Evolutionary conservation across 148 eudicot species (phyloP).

Genomic region (Rheum nobile): DNA sequence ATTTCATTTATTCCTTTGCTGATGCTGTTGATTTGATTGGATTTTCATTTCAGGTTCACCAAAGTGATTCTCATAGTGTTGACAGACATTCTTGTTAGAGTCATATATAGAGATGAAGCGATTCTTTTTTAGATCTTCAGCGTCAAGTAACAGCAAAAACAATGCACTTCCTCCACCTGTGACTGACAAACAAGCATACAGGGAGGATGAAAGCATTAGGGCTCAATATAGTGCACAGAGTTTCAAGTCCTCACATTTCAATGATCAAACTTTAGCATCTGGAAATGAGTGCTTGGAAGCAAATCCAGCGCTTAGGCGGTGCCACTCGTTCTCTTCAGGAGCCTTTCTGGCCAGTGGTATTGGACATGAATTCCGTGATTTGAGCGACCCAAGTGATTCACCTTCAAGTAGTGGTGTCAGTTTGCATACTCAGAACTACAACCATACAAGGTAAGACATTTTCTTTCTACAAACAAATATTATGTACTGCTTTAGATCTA

Average conservation of each 20-base stretch:
- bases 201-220: conserved; percentile 29
- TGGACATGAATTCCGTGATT: conserved; percentile 20
- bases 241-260: conserved; percentile 11
- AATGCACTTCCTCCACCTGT: conserved; percentile 25
- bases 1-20: neutral
- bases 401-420: conserved; percentile 42
- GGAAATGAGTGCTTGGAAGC: conserved; percentile 21
- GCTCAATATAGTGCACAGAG: conserved; percentile 19
- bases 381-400: conserved; percentile 39
- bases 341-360: conserved; percentile 28
- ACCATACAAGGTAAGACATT: conserved; percentile 40
- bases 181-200: conserved; percentile 31
- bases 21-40: neutral
- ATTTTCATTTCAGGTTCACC: conserved; percentile 8
- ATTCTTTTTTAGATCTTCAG: conserved; percentile 59
- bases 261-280: conserved; percentile 18
- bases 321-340: conserved; percentile 75
- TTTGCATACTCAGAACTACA: conserved; percentile 20
- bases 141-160: conserved; percentile 23
- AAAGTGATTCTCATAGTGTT: neutral
- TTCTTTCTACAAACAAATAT: neutral
- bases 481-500: neutral
- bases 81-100: conserved; percentile 4
- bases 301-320: conserved; percentile 44
- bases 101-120: conserved; percentile 47